A percentile compares a stretch with the other conserved stretches of the same genome.
Conservation (phyloP, 2,329 filamentous ascomycete genomes). For the Fonsecaea nubica region DNA sequence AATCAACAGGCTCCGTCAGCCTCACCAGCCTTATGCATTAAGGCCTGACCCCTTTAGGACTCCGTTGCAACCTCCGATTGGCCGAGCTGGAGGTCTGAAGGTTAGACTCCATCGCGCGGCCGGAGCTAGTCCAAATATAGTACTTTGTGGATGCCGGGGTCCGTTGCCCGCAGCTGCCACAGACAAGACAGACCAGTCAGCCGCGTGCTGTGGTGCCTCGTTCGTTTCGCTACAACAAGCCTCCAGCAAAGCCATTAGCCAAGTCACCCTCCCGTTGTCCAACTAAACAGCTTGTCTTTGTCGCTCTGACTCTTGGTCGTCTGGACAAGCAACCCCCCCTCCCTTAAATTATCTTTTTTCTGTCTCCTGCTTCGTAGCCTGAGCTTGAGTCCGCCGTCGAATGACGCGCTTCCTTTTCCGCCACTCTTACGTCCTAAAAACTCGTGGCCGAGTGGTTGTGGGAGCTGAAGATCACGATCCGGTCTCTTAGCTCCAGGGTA, state of each 20-base stretch:
- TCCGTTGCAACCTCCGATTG: conserved; percentile 5
- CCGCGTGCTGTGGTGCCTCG: background rate
- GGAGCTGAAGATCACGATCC: background rate
- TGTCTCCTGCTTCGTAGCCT: background rate
- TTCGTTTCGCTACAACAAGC: background rate
- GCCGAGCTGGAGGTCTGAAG: background rate
- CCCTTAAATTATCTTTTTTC: background rate
- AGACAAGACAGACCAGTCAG: background rate
- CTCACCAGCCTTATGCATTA: conserved; percentile 18
- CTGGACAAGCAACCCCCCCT: background rate
- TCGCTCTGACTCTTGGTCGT: background rate
- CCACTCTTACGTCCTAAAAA: background rate
- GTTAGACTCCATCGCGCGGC: conserved; percentile 12
- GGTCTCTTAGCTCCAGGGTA: background rate
- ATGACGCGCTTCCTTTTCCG: background rate
- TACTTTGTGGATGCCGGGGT: background rate
- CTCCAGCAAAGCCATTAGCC: background rate
- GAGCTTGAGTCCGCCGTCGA: background rate
- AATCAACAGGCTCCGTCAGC: conserved; percentile 7
- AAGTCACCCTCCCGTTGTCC: background rate
- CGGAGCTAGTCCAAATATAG: conserved; percentile 5
- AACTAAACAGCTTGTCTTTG: background rate
- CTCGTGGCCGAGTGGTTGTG: background rate
- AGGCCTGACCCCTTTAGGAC: background rate
- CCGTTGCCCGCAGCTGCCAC: background rate